Evolutionary conservation across 2,329 filamentous ascomycete genomes (phyloP), one percentile per base, ranked within the genome.

Genomic region (Aureobasidium uvarum): DNA sequence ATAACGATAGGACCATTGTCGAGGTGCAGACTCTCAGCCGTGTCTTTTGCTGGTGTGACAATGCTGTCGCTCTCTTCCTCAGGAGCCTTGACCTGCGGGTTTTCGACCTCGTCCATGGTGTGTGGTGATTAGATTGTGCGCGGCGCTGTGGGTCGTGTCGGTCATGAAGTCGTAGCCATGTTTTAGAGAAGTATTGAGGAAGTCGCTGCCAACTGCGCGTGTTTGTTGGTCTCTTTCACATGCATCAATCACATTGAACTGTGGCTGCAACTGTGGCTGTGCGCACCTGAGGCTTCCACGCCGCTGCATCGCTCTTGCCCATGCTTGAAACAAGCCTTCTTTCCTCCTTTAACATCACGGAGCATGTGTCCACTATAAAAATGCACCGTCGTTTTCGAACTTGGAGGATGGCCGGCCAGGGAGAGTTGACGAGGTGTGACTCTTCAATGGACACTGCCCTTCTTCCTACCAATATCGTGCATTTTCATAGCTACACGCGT

Each of bases 61-160:
- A 56, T 64, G 36, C 46, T 46, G 41, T 51, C 45, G 28, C 50
- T 54, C 20, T 56, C 46, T 38, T 67, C 65, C 67, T 64, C 60
- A 25, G 60, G 60, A 41, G 60, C 60, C 50, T 64, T 74, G 73
- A 64, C 73, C 74, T 20, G 74, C 71, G 74, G 74, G 51, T 77
- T 76, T 68, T 76, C 75, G 54, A 77, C 74, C 68, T 77, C 75
- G 67, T 77, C 75, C 75, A 76, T 76, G 62, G 39, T 66, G 39
- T 3, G 38, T 50, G 58, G 10, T 31, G 18, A 20, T 50, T 36
- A 33, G 36, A n/a, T 39, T 18, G 36, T 45, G 28, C n/a, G 43
- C 45, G 31, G n/a, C n/a, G 8, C 18, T 25, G 18, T 36, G 5
- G 16, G 5, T 48, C 58, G 58, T 62, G 28, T 50, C n/a, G 43